Conservation (phyloP, 129 eudicot species). For the Flaveria linearis region DNA sequence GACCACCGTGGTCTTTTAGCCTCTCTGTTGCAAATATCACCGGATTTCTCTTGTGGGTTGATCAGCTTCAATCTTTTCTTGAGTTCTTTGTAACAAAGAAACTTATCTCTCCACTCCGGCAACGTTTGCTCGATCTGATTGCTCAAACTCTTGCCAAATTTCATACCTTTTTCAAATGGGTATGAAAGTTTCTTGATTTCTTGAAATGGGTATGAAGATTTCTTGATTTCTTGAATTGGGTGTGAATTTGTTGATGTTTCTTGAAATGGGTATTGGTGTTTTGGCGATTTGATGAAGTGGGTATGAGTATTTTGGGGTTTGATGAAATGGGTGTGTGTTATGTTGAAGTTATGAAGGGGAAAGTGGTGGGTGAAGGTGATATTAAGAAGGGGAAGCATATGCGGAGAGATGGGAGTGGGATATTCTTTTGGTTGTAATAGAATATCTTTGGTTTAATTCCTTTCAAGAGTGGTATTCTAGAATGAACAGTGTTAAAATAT, state of each 20-base stretch:
- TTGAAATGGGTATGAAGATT: not conserved
- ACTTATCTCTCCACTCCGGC: constrained; percentile 93
- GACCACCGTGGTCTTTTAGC: constrained; percentile 41
- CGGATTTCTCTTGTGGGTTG: constrained; percentile 38
- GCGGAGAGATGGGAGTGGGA: constrained; percentile 45
- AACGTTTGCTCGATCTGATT: constrained; percentile 78
- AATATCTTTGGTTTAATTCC: constrained; percentile 43
- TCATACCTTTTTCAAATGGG: constrained; percentile 42
- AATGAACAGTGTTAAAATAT: no score
- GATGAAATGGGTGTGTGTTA: constrained; percentile 16
- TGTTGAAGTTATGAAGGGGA: constrained; percentile 7
- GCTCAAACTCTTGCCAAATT: constrained; percentile 86
- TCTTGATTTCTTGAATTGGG: constrained; percentile 8
- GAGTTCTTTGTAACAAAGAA: constrained; percentile 79
- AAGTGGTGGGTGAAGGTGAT: constrained; percentile 18
- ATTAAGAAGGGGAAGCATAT: constrained; percentile 33
- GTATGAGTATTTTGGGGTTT: constrained; percentile 9
- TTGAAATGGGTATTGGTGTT: constrained; percentile 9
- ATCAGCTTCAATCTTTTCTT: constrained; percentile 70
- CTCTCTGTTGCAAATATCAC: constrained; percentile 26
- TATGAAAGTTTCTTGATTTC: not conserved
- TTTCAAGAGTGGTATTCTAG: constrained; percentile 7
- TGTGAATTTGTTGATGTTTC: not conserved
- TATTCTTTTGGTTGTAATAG: constrained; percentile 37
- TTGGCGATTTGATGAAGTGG: constrained; percentile 12